Evolutionary conservation across 257 asterid species (phyloP).

Genomic region (Orobanche coerulescens): DNA sequence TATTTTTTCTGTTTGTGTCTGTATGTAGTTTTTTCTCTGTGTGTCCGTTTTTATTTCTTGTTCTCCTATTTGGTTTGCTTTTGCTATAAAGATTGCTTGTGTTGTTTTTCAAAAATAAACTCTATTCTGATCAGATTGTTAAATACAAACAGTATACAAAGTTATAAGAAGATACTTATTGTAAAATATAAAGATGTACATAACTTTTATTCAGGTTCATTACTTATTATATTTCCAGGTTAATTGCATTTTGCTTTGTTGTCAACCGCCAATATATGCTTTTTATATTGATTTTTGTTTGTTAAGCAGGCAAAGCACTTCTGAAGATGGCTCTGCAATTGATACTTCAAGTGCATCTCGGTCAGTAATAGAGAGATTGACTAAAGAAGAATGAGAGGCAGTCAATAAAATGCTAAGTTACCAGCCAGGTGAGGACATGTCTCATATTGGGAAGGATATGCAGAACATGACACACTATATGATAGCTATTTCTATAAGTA

Average conservation of each 20-base stretch:
- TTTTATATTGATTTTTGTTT: constrained; percentile 18
- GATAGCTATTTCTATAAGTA: constrained; percentile 72
- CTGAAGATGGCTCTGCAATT: constrained; percentile 46
- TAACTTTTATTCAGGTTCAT: constrained; percentile 13
- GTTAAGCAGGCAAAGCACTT: constrained; percentile 56
- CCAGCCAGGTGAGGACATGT: constrained; percentile 87
- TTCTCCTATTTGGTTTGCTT: too few relatives aligned
- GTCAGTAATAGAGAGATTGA: constrained; percentile 65
- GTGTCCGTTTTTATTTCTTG: too few relatives aligned
- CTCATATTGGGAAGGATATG: constrained; percentile 58
- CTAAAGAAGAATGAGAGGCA: constrained; percentile 97
- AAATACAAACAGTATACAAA: neutral
- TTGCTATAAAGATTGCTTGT: too few relatives aligned
- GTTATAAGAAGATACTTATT: neutral
- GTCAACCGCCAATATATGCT: constrained; percentile 7
- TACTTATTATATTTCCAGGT: constrained; percentile 4
- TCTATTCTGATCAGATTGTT: too few relatives aligned
- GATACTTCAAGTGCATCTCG: constrained; percentile 51
- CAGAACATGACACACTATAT: constrained; percentile 71
- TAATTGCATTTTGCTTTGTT: neutral
- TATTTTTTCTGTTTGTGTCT: too few relatives aligned
- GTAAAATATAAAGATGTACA: constrained; percentile 13
- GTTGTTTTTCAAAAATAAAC: too few relatives aligned
- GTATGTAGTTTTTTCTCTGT: too few relatives aligned
- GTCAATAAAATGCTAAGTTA: constrained; percentile 82